These are phyloP conservation scores for Gracilaria caudata DNA, from an alignment of 23 red algal species.

Conservation along the genomic window DNA sequence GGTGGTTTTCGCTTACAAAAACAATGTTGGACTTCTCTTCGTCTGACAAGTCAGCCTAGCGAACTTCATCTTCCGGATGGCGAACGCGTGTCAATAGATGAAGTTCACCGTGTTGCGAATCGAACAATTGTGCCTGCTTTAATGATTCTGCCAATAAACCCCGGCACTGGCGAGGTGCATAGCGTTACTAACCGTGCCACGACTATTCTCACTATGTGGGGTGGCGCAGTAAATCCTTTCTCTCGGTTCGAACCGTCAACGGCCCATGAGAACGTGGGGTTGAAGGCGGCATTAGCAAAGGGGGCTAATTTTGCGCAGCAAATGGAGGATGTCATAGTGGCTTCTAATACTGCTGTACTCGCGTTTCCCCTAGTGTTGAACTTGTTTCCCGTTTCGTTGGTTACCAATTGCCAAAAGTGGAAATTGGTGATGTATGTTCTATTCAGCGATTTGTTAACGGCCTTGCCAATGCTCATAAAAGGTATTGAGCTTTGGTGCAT, in stretches of 20 bases:
- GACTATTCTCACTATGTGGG: conserved; percentile 14
- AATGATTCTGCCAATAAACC: conserved; percentile 29
- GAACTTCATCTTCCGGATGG: conserved; percentile 13
- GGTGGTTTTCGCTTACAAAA: conserved; percentile 11
- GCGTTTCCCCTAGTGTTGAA: conserved; percentile 38
- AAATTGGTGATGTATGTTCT: conserved; percentile 18
- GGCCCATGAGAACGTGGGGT: neutral
- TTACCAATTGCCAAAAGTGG: neutral
- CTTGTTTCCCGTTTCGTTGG: conserved; percentile 33
- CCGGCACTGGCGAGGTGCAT: neutral
- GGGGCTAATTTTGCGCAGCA: conserved; percentile 14
- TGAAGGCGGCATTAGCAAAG: conserved; percentile 6
- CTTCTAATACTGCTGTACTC: conserved; percentile 35
- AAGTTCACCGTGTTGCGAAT: neutral
- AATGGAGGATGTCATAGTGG: conserved; percentile 18
- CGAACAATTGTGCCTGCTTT: conserved; percentile 18
- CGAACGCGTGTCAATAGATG: neutral
- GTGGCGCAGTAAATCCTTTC: conserved; percentile 1
- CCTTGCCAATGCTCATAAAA: conserved; percentile 40
- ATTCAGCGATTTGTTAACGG: conserved; percentile 35
- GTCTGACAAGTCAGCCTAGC: conserved; percentile 3
- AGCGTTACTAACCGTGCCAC: conserved; percentile 5
- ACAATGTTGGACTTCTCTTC: neutral
- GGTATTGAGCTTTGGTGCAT: conserved; percentile 31
- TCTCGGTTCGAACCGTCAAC: neutral